A percentile compares a stretch with the other conserved stretches of the same genome.
These are phyloP conservation scores for Blastobotrys capitulatus DNA, from an alignment of 1,139 yeast species.

Conservation along the genomic window DNA sequence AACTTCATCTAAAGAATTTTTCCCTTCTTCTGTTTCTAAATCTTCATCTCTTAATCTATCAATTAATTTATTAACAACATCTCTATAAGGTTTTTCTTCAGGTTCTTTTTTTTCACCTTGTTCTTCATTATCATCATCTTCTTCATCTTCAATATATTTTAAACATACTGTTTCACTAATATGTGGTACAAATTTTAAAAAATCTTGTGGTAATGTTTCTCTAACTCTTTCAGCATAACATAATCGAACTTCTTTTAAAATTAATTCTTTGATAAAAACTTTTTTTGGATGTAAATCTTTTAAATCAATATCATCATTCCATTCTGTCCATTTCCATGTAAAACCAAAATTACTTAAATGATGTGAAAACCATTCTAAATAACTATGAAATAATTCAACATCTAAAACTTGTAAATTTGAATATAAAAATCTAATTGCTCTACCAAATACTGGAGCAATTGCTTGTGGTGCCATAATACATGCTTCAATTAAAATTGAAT, in stretches of 20 bases:
- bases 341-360: conserved; percentile 92
- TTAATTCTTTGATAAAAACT: conserved; percentile 69
- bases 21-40: conserved; percentile 3
- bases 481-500: conserved; percentile 81
- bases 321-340: conserved; percentile 98
- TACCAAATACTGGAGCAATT: conserved; percentile 92
- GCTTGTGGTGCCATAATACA: conserved; percentile 84
- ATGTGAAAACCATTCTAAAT: conserved; percentile 87
- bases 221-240: conserved; percentile 65
- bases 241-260: conserved; percentile 77
- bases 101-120: conserved; percentile 30
- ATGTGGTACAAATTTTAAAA: conserved; percentile 49
- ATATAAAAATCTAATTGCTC: conserved; percentile 84
- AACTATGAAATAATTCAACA: conserved; percentile 66
- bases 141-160: conserved; percentile 24
- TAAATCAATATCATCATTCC: conserved; percentile 43
- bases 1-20: conserved; percentile 15
- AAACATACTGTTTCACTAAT: conserved; percentile 45
- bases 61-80: conserved; percentile 33
- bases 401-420: conserved; percentile 62
- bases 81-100: conserved; percentile 34
- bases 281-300: conserved; percentile 63
- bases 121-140: not conserved
- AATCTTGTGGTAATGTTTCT: conserved; percentile 72
- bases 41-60: conserved; percentile 27